These are phyloP conservation scores for Vigna radiata DNA, from an alignment of 306 rosid species.

Conservation along the genomic window DNA sequence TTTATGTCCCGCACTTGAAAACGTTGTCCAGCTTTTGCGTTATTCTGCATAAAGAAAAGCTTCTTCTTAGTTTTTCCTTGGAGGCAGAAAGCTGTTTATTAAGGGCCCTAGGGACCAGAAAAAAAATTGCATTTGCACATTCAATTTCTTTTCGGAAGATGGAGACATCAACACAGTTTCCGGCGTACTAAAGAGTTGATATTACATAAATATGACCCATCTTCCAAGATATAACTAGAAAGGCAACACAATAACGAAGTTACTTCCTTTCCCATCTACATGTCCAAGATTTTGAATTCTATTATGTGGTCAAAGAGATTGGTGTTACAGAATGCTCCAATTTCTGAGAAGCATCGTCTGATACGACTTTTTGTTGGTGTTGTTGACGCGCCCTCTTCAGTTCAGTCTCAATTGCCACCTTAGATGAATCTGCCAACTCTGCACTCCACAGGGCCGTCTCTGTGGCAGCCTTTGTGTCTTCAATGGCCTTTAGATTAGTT, in stretches of 20 bases:
- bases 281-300: not conserved
- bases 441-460: slow-evolving; percentile 70
- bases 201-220: slow-evolving; percentile 24
- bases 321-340: slow-evolving; percentile 30
- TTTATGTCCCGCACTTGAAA: slow-evolving; percentile 19
- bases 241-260: slow-evolving; percentile 35
- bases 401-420: slow-evolving; percentile 63
- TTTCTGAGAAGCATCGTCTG: slow-evolving; percentile 32
- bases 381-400: slow-evolving; percentile 59
- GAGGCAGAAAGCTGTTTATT: slow-evolving; percentile 15
- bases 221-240: slow-evolving; percentile 26
- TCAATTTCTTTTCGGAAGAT: slow-evolving; percentile 1
- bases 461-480: slow-evolving; percentile 70
- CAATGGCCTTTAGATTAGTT: slow-evolving; percentile 66
- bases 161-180: slow-evolving; percentile 30
- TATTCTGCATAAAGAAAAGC: slow-evolving; percentile 10
- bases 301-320: slow-evolving; percentile 32
- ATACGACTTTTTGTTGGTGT: slow-evolving; percentile 41
- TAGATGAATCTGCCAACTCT: slow-evolving; percentile 75
- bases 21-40: slow-evolving; percentile 21
- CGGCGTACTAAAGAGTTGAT: slow-evolving; percentile 32
- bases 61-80: slow-evolving; percentile 33
- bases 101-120: slow-evolving; percentile 22
- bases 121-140: slow-evolving; percentile 41
- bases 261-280: slow-evolving; percentile 35